These are phyloP conservation scores for Misopates orontium DNA, from an alignment of 257 asterid genomes.

Conservation along the genomic window DNA sequence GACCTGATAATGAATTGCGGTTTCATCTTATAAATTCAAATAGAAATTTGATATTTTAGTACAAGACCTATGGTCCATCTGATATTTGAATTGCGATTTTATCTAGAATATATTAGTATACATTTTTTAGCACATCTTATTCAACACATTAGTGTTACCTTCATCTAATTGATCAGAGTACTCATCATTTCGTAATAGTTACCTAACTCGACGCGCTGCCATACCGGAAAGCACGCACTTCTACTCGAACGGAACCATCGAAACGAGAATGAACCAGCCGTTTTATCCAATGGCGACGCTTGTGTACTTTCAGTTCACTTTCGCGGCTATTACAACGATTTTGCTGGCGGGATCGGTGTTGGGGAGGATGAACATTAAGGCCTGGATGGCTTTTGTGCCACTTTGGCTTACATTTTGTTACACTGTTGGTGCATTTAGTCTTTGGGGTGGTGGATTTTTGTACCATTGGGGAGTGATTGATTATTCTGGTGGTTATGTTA, in stretches of 20 bases:
- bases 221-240: constrained; percentile 55
- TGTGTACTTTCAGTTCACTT: constrained; percentile 76
- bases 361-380: constrained; percentile 85
- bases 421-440: constrained; percentile 77
- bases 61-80: no score
- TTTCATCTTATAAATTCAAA: no score
- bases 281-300: constrained; percentile 74
- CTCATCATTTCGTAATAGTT: no score
- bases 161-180: no score
- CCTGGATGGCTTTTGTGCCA: constrained; percentile 97
- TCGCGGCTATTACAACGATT: constrained; percentile 79
- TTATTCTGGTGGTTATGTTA: constrained; percentile 89
- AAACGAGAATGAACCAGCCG: constrained; percentile 50
- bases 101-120: no score
- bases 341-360: constrained; percentile 79
- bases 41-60: no score
- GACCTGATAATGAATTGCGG: no score
- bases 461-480: constrained; percentile 95
- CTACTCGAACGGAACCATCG: constrained; percentile 41
- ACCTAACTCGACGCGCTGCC: constrained; percentile 46
- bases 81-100: no score
- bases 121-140: no score
- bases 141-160: no score
- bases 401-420: constrained; percentile 82
- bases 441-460: constrained; percentile 95